Evolutionary conservation across 1,139 yeast species (phyloP).

Genomic region (Candida glucosophila): DNA sequence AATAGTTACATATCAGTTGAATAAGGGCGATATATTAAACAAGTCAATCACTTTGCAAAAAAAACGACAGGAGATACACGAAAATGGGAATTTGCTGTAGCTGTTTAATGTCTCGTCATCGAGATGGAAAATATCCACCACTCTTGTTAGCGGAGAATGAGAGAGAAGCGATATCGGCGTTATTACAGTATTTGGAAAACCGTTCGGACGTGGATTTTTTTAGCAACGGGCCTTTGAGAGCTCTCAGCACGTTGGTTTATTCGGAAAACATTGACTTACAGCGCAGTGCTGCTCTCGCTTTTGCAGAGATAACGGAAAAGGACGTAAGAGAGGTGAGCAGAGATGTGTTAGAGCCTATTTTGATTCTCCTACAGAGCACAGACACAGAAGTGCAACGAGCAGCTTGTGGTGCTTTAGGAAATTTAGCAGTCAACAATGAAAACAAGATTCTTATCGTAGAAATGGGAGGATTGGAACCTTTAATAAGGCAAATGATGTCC

Average conservation of each 20-base stretch:
- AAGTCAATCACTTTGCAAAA: too few relatives aligned
- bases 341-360: slow-evolving; percentile 88
- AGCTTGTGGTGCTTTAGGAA: slow-evolving; percentile 97
- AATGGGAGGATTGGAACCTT: slow-evolving; percentile 96
- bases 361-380: slow-evolving; percentile 74
- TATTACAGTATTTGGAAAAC: slow-evolving; percentile 82
- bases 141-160: slow-evolving; percentile 88
- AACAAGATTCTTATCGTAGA: slow-evolving; percentile 90
- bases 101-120: slow-evolving; percentile 35
- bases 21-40: too few relatives aligned
- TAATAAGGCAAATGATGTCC: slow-evolving; percentile 95
- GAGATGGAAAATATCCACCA: slow-evolving; percentile 57
- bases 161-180: slow-evolving; percentile 88
- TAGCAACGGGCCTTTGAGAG: slow-evolving; percentile 82
- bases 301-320: slow-evolving; percentile 97
- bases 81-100: slow-evolving; percentile 64
- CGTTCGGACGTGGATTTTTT: slow-evolving; percentile 82
- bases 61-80: too few relatives aligned
- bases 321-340: slow-evolving; percentile 85
- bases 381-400: slow-evolving; percentile 97
- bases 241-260: slow-evolving; percentile 85
- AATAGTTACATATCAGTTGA: too few relatives aligned
- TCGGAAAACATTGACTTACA: slow-evolving; percentile 92
- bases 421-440: slow-evolving; percentile 92
- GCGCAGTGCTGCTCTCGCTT: slow-evolving; percentile 95